Conservation (phyloP, 345 rosid genomes). For the Tarenaya hassleriana region DNA sequence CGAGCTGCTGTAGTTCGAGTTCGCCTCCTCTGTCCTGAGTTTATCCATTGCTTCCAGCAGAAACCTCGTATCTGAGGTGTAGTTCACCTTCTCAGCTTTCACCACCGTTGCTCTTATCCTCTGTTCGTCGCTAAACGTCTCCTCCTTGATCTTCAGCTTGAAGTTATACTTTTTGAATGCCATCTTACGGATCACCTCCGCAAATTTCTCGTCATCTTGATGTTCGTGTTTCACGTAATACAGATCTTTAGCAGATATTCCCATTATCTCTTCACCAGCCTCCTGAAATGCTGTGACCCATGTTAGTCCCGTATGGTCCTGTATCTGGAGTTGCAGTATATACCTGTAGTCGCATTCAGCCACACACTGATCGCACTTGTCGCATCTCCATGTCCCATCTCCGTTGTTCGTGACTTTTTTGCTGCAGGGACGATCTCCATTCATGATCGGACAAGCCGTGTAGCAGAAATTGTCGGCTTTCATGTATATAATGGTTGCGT, state of each 20-base stretch:
- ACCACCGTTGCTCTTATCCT: slow-evolving; percentile 78
- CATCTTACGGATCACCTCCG: slow-evolving; percentile 55
- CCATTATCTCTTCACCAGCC: slow-evolving; percentile 75
- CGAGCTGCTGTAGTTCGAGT: too few species aligned
- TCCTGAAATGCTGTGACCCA: slow-evolving; percentile 97
- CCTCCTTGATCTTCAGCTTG: slow-evolving; percentile 93
- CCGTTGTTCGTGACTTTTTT: slow-evolving; percentile 90
- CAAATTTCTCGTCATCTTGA: slow-evolving; percentile 60
- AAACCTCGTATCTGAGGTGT: slow-evolving; percentile 51
- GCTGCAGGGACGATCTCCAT: slow-evolving; percentile 74
- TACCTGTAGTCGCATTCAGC: slow-evolving; percentile 84
- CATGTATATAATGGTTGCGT: slow-evolving; percentile 53
- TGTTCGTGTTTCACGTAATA: slow-evolving; percentile 53
- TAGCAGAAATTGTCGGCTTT: slow-evolving; percentile 85
- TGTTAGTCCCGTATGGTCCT: slow-evolving; percentile 75
- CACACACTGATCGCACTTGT: slow-evolving; percentile 59
- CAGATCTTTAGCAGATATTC: slow-evolving; percentile 77
- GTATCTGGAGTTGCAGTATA: slow-evolving; percentile 80
- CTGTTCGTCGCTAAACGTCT: slow-evolving; percentile 76
- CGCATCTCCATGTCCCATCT: slow-evolving; percentile 90
- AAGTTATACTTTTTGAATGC: slow-evolving; percentile 57
- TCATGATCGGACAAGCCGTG: slow-evolving; percentile 79
- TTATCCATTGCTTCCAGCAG: slow-evolving; percentile 57
- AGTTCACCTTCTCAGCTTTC: slow-evolving; percentile 63
- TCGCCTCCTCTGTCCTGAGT: slow-evolving; percentile 38